A percentile compares a stretch with the other conserved stretches of the same genome.
Evolutionary conservation across 345 rosid species (phyloP).

Genomic region (Lepidium africanum): DNA sequence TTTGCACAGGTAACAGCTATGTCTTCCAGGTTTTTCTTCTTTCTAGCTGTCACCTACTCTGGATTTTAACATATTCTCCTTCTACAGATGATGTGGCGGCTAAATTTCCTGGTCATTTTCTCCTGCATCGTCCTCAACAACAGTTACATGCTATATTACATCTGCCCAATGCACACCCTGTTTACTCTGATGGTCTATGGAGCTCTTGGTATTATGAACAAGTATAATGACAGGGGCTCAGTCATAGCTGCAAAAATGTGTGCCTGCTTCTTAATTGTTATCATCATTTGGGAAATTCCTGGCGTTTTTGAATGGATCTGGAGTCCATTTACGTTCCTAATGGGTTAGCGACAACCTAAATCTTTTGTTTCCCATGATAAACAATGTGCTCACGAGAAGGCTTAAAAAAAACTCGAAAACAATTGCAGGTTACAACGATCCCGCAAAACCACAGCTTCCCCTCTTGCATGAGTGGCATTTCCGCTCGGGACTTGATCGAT

Average conservation of each 20-base stretch:
- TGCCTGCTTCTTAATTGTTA: constrained; percentile 80
- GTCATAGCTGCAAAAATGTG: constrained; percentile 66
- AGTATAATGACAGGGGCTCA: constrained; percentile 74
- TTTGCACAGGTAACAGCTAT: constrained; percentile 77
- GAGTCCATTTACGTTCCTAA: constrained; percentile 78
- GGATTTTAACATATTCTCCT: constrained; percentile 15
- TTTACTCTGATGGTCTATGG: constrained; percentile 99
- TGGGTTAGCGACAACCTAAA: constrained; percentile 51
- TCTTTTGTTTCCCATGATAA: constrained; percentile 10
- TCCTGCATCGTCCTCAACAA: constrained; percentile 83
- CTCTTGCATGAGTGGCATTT: constrained; percentile 98
- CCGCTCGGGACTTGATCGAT: constrained; percentile 98
- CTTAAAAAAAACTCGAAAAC: not conserved
- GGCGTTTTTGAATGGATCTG: constrained; percentile 91
- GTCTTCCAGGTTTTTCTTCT: not conserved
- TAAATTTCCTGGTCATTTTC: constrained; percentile 85
- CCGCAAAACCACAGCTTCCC: constrained; percentile 65
- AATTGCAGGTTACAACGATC: constrained; percentile 84
- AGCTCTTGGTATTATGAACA: constrained; percentile 85
- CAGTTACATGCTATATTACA: constrained; percentile 88
- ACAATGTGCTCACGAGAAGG: not conserved
- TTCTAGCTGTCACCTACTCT: constrained; percentile 19
- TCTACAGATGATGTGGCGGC: constrained; percentile 99
- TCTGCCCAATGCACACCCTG: constrained; percentile 98
- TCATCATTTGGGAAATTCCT: constrained; percentile 89